Evolutionary conservation across 352 stramenopile genomes (phyloP).

Genomic region (Globisporangium middletonii): DNA sequence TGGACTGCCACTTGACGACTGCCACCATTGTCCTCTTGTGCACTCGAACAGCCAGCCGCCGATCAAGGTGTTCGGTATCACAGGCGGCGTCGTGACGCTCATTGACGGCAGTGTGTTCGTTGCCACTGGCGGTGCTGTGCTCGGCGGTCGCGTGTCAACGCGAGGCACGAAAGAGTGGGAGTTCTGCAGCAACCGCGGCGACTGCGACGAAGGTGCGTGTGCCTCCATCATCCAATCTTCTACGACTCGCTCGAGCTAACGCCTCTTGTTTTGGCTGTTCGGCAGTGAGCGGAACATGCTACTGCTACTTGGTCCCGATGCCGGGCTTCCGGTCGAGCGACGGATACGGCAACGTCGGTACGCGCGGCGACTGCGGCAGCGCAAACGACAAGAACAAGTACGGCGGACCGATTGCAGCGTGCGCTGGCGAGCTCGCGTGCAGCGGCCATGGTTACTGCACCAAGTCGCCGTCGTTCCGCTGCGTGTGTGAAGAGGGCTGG

Average conservation of each 20-base stretch:
- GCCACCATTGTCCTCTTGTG: slow-evolving; percentile 1
- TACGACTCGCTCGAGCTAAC: neutral
- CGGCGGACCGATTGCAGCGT: slow-evolving; percentile 48
- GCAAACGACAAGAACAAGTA: slow-evolving; percentile 78
- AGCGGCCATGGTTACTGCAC: slow-evolving; percentile 69
- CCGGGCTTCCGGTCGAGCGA: slow-evolving; percentile 77
- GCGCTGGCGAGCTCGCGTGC: slow-evolving; percentile 60
- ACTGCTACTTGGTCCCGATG: slow-evolving; percentile 62
- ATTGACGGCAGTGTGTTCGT: slow-evolving; percentile 47
- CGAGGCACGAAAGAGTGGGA: slow-evolving; percentile 87
- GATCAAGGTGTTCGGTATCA: slow-evolving; percentile 43
- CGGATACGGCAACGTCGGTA: slow-evolving; percentile 81
- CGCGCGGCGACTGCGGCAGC: slow-evolving; percentile 90
- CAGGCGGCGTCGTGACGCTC: slow-evolving; percentile 29
- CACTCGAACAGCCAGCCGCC: slow-evolving; percentile 35
- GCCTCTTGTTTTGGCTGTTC: neutral
- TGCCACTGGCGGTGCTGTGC: slow-evolving; percentile 26
- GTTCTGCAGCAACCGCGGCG: slow-evolving; percentile 84
- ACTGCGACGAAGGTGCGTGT: slow-evolving; percentile 61
- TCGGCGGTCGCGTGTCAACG: slow-evolving; percentile 42
- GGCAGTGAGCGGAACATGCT: slow-evolving; percentile 39
- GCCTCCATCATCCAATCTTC: neutral
- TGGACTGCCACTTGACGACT: too few relatives aligned
- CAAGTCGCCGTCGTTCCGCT: slow-evolving; percentile 45
- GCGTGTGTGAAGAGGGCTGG: slow-evolving; percentile 60